These are phyloP conservation scores for Mikania micrantha DNA, from an alignment of 129 eudicot species.

Conservation along the genomic window DNA sequence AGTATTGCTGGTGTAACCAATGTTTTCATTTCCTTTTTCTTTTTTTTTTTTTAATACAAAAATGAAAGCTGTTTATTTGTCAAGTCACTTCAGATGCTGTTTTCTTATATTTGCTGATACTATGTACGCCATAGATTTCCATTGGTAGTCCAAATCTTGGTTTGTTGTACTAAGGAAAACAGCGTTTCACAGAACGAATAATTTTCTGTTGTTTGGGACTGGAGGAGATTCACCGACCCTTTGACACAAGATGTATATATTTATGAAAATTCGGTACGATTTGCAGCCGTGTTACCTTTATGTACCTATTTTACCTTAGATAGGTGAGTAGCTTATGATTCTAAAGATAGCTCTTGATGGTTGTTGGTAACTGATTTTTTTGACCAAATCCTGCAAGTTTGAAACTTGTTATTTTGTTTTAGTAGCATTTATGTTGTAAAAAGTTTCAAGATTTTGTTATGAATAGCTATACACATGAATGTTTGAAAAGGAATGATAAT, in stretches of 20 bases:
- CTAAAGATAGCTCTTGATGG: no score
- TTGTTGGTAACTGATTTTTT: no score
- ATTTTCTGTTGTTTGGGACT: constrained; percentile 9
- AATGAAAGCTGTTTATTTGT: constrained; percentile 14
- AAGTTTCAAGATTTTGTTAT: no score
- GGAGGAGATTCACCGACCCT: constrained; percentile 8
- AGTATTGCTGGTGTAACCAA: constrained; percentile 57
- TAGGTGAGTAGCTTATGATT: no score
- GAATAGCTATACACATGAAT: not conserved
- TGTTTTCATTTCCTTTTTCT: not conserved
- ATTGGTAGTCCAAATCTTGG: constrained; percentile 12
- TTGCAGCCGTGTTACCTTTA: not conserved
- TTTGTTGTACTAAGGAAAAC: constrained; percentile 24
- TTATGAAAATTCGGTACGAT: not conserved
- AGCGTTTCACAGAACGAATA: constrained; percentile 10
- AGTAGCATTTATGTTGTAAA: no score
- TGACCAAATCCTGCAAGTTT: no score
- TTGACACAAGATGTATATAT: not conserved
- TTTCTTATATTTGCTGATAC: constrained; percentile 20
- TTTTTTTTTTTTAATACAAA: not conserved
- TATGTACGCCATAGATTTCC: constrained; percentile 14
- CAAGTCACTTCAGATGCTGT: constrained; percentile 13
- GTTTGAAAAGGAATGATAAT: not conserved
- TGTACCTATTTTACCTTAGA: not conserved
- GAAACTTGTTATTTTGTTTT: no score